Conservation (phyloP, 371 early-diverging fungal species). For the Fennellomyces sp. region DNA sequence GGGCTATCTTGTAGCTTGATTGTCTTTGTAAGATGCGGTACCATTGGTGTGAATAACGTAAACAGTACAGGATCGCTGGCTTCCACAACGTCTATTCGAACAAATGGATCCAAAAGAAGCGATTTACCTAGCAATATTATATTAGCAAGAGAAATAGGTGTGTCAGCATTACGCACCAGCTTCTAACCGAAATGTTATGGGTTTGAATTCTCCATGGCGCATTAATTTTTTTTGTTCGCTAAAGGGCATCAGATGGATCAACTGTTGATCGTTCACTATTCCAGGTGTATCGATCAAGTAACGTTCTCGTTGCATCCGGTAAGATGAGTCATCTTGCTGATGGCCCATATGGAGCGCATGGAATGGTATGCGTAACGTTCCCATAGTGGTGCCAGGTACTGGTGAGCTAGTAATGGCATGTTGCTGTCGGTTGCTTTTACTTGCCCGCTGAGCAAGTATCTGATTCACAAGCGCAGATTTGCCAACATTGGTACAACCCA, state of each 20-base stretch:
- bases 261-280: slow-evolving; percentile 59
- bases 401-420: slow-evolving; percentile 63
- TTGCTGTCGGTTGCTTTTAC: slow-evolving; percentile 17
- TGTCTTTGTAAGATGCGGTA: slow-evolving; percentile 62
- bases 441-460: slow-evolving; percentile 42
- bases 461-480: slow-evolving; percentile 74
- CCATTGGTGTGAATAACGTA: slow-evolving; percentile 60
- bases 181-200: slow-evolving; percentile 46
- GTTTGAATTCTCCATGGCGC: slow-evolving; percentile 45
- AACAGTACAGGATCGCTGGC: slow-evolving; percentile 49
- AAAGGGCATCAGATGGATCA: slow-evolving; percentile 41
- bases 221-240: slow-evolving; percentile 55
- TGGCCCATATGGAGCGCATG: slow-evolving; percentile 40
- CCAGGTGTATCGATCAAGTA: slow-evolving; percentile 73
- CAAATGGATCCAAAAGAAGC: slow-evolving; percentile 61
- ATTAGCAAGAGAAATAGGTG: not conserved
- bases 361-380: slow-evolving; percentile 63
- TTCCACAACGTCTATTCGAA: slow-evolving; percentile 64
- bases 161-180: slow-evolving; percentile 2
- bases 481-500: slow-evolving; percentile 76
- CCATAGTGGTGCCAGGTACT: slow-evolving; percentile 75
- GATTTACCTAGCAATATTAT: slow-evolving; percentile 30
- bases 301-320: slow-evolving; percentile 35
- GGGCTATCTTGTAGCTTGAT: slow-evolving; percentile 37
- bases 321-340: too few relatives aligned